Base-by-base conservation (phyloP, 2,329 filamentous ascomycete species). In the Neofusicoccum umdonicola region DNA sequence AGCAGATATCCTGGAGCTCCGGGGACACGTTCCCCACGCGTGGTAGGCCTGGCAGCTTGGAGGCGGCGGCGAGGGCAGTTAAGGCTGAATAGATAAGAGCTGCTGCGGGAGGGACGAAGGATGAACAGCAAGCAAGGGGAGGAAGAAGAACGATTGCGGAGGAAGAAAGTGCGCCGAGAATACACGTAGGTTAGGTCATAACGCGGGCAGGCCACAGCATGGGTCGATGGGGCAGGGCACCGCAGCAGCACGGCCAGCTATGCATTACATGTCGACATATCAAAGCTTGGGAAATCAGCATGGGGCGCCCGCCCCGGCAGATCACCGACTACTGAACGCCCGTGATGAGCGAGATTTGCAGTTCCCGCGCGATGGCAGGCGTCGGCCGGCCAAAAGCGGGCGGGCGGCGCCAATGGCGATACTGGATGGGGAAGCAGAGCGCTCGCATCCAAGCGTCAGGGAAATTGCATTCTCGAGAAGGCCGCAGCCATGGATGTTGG, bases 61-160 rank as follows among this genome's bases (percentile, higher is more conserved):
- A 47, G 56, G 42, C 9, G 15, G 56, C 56, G 56, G 42, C 37
- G 39, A 22, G 48, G 34, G 45, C 5, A 39, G 35, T 51, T 62
- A 31, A 62, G 58, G 19, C 45, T 51, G 47, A 51, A 34, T 3
- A 50, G 54, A 58, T 58, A 44, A 58, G 54, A 45, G 56, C 35
- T 45, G 54, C 39, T 31, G 41, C 17, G 22, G 41, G 22, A 60
- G 57, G 11, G 56, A 11, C 67, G 15, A 74, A 66, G 64, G 69
- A 74, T 27, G 74, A 61, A 39, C 71, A 37, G 45, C 76, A 69
- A 31, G 68, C 70, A 58, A 76, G 65, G 66, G 65, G 47, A 71
- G 63, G 45, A 73, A 37, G 31, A 76, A 68, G 62, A 68, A 67
- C 51, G 71, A 71, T 13, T 69, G 72, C 75, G 76, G 77, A 51